A percentile compares a stretch with the other conserved stretches of the same genome.
These are phyloP conservation scores for Cucurbita ficifolia DNA, from an alignment of 306 rosid genomes.

Conservation along the genomic window DNA sequence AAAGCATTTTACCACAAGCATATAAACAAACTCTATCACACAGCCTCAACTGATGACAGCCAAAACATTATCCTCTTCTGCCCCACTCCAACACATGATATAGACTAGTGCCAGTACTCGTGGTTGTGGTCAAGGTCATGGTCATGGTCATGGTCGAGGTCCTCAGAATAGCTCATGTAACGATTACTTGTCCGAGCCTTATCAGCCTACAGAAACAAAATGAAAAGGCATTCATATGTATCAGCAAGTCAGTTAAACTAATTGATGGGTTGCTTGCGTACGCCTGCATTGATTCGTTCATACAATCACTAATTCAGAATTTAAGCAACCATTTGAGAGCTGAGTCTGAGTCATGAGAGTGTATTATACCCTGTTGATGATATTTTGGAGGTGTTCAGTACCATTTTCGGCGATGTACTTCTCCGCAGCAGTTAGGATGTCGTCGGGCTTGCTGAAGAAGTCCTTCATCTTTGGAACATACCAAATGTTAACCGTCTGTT, in stretches of 20 bases:
- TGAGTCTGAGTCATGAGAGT: neutral
- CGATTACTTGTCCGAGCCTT: constrained; percentile 32
- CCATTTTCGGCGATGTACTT: constrained; percentile 74
- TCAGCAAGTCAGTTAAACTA: neutral
- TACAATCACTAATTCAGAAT: neutral
- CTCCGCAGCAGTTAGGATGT: constrained; percentile 77
- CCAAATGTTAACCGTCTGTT: constrained; percentile 73
- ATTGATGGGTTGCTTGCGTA: neutral
- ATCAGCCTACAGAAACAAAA: constrained; percentile 51
- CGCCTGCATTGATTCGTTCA: neutral
- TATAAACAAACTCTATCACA: neutral
- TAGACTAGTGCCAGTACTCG: constrained; percentile 8
- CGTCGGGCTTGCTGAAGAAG: constrained; percentile 33
- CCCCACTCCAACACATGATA: neutral
- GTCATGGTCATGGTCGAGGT: neutral
- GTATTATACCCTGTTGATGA: constrained; percentile 65
- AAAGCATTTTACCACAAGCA: neutral
- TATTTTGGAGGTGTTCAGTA: constrained; percentile 46
- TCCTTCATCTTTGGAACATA: constrained; percentile 81
- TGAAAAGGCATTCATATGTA: neutral
- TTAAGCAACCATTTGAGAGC: neutral
- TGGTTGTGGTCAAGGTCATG: neutral
- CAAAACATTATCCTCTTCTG: neutral
- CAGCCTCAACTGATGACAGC: neutral
- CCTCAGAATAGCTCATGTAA: constrained; percentile 19